These are phyloP conservation scores for Prosopis cineraria DNA, from an alignment of 306 rosid species.

Conservation along the genomic window DNA sequence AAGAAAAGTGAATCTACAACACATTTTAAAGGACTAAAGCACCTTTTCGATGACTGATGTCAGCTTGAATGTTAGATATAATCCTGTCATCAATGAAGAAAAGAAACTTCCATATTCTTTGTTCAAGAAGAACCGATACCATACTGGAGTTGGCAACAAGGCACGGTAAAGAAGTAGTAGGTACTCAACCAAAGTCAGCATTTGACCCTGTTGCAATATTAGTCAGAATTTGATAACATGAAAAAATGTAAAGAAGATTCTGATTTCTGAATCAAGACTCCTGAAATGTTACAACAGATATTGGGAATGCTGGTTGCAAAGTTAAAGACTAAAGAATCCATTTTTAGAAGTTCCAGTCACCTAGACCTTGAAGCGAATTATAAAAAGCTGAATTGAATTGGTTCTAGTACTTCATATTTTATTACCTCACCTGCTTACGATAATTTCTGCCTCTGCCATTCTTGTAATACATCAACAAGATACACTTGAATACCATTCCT, in stretches of 20 bases:
- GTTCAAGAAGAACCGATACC: conserved; percentile 99
- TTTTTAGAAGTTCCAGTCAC: conserved; percentile 21
- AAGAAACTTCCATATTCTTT: conserved; percentile 97
- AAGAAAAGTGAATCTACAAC: conserved; percentile 17
- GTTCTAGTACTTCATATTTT: conserved; percentile 16
- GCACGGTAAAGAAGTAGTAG: conserved; percentile 90
- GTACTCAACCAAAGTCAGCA: conserved; percentile 91
- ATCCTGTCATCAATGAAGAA: conserved; percentile 91
- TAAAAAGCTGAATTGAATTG: conserved; percentile 5
- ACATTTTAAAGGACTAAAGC: conserved; percentile 14
- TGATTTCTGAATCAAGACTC: conserved; percentile 28
- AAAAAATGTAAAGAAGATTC: background rate
- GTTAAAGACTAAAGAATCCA: background rate
- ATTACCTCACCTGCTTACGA: conserved; percentile 84
- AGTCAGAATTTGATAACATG: conserved; percentile 34
- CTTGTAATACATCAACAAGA: conserved; percentile 82
- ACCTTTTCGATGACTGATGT: conserved; percentile 98
- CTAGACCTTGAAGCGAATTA: background rate
- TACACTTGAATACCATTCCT: conserved; percentile 82
- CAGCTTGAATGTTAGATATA: conserved; percentile 94
- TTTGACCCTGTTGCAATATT: conserved; percentile 71
- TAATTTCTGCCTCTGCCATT: conserved; percentile 90
- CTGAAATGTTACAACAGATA: conserved; percentile 9
- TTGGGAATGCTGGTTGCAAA: background rate
- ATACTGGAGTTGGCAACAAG: conserved; percentile 90